Percentiles rank a stretch among this genome's conserved stretches.
phyloP scores from a whole-genome alignment of 1,139 yeast genomes.

The Kurtzmaniella quercitrusa region DNA sequence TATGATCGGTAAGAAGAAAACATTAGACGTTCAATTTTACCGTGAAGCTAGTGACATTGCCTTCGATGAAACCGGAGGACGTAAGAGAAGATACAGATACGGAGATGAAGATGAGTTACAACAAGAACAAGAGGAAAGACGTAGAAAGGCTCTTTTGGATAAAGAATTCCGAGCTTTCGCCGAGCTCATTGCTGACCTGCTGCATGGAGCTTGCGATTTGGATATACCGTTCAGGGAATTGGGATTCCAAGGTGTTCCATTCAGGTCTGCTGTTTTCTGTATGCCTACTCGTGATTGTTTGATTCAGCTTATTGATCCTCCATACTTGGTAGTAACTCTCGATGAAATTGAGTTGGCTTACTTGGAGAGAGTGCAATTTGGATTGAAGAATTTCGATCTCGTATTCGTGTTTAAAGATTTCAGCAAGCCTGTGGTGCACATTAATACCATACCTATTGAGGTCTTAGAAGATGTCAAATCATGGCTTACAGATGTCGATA shows the following conservation, averaged over 20 bases:
- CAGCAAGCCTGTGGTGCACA: constrained; percentile 79
- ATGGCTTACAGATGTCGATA: constrained; percentile 95
- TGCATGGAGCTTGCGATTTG: constrained; percentile 75
- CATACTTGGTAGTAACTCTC: constrained; percentile 85
- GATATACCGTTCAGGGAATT: constrained; percentile 95
- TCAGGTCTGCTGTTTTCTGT: constrained; percentile 88
- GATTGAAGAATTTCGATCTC: constrained; percentile 91
- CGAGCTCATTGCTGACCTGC: constrained; percentile 85
- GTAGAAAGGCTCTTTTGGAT: constrained; percentile 85
- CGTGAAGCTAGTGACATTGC: constrained; percentile 96
- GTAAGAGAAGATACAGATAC: constrained; percentile 83
- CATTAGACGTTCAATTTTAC: constrained; percentile 92
- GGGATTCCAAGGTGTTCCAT: constrained; percentile 97
- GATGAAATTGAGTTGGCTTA: constrained; percentile 94
- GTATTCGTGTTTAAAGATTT: constrained; percentile 95
- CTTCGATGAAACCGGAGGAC: constrained; percentile 95
- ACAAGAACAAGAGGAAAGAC: constrained; percentile 97
- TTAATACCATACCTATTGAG: constrained; percentile 93
- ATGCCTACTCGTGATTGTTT: constrained; percentile 98
- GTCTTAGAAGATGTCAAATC: constrained; percentile 88
- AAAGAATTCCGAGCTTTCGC: constrained; percentile 89
- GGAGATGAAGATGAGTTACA: constrained; percentile 99
- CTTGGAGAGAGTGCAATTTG: constrained; percentile 95
- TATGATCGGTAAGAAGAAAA: constrained; percentile 93
- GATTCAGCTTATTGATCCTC: constrained; percentile 91